These are phyloP conservation scores for Xanthoceras sorbifolium DNA, from an alignment of 345 rosid species.

Conservation along the genomic window DNA sequence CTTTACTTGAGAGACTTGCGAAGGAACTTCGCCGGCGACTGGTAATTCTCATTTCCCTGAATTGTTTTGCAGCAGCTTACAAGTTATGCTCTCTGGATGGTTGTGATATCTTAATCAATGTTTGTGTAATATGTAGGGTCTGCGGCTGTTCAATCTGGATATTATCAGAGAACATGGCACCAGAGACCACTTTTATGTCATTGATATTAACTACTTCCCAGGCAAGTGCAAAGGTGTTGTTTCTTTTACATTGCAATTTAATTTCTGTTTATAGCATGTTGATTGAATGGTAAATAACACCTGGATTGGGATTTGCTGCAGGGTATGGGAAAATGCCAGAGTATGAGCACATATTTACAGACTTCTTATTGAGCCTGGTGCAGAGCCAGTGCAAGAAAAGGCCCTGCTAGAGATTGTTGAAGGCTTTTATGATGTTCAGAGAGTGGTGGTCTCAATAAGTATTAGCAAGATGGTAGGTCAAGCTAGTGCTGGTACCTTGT, in stretches of 20 bases:
- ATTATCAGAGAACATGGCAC: slow-evolving; percentile 76
- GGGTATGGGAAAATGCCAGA: slow-evolving; percentile 90
- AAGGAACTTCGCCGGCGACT: slow-evolving; percentile 66
- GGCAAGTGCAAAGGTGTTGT: slow-evolving; percentile 38
- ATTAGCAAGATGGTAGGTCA: slow-evolving; percentile 9
- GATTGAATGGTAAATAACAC: neutral
- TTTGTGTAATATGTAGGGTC: slow-evolving; percentile 47
- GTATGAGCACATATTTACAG: slow-evolving; percentile 76
- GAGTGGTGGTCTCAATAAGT: slow-evolving; percentile 10
- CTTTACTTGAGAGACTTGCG: slow-evolving; percentile 74
- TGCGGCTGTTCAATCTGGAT: slow-evolving; percentile 76
- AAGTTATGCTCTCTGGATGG: neutral
- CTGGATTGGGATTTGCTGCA: slow-evolving; percentile 29
- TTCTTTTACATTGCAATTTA: neutral
- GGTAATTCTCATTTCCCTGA: slow-evolving; percentile 34
- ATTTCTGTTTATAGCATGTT: neutral
- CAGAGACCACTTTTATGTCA: slow-evolving; percentile 66
- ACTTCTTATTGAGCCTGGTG: slow-evolving; percentile 66
- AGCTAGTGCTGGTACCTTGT: slow-evolving; percentile 19
- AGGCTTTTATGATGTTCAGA: neutral
- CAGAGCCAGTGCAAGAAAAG: slow-evolving; percentile 53
- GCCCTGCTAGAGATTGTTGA: slow-evolving; percentile 18
- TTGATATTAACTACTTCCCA: slow-evolving; percentile 86
- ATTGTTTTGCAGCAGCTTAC: neutral
- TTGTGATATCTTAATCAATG: neutral